Percentiles rank a stretch among this genome's conserved stretches.
Evolutionary conservation across 768 basidiomycete species (phyloP).

Genomic region (Suillus variegatus): DNA sequence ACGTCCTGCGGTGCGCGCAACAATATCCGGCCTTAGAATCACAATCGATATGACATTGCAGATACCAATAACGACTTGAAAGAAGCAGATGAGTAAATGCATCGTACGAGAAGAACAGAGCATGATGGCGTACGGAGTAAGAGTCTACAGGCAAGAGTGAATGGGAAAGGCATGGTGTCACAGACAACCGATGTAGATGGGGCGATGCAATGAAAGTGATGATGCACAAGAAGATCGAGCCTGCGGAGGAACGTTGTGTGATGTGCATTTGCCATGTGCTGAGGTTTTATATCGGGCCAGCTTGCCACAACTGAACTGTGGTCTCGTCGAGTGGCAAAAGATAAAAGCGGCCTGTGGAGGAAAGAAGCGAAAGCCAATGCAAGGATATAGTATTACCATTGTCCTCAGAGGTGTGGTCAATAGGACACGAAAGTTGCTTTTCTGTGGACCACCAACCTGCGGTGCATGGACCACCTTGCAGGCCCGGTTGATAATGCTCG

Average conservation of each 20-base stretch:
- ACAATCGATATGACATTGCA: conserved; percentile 15
- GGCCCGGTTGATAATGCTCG: neutral
- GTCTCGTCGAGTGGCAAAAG: neutral
- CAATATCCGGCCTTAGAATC: conserved; percentile 20
- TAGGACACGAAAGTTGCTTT: neutral
- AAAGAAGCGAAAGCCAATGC: neutral
- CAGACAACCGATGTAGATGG: conserved; percentile 19
- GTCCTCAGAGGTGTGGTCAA: neutral
- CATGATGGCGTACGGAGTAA: conserved; percentile 20
- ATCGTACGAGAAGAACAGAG: neutral
- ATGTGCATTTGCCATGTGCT: neutral
- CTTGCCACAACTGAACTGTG: neutral
- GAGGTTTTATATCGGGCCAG: neutral
- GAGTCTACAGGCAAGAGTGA: conserved; percentile 20
- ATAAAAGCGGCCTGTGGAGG: neutral
- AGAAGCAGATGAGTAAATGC: conserved; percentile 4
- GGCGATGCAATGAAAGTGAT: conserved; percentile 12
- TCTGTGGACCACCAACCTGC: neutral
- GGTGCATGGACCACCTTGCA: conserved; percentile 5
- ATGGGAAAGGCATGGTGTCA: conserved; percentile 29
- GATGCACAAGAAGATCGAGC: conserved; percentile 8
- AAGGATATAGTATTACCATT: neutral
- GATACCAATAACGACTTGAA: conserved; percentile 20
- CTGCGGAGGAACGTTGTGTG: conserved; percentile 6
- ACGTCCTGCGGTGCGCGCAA: conserved; percentile 25